Evolutionary conservation across 148 eudicot genomes (phyloP), one percentile per base, ranked within the genome.

Genomic region (Beta vulgaris): DNA sequence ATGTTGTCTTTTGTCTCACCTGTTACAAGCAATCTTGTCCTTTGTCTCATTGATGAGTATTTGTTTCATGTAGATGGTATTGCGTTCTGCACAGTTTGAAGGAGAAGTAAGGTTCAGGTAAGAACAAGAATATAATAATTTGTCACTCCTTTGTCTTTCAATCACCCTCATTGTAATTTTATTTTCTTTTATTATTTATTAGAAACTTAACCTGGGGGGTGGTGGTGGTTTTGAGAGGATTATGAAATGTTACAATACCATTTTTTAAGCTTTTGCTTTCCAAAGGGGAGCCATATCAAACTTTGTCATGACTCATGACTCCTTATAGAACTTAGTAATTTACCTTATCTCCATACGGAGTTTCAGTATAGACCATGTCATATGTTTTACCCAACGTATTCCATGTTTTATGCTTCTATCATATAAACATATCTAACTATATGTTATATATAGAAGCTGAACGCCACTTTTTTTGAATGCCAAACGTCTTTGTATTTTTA

Each of bases 21-120:
- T 12, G 26, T 42, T 55, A 32, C 14, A 32, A 60, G 35, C 67
- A 23, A 34, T 29, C 36, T 28, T 54, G 46, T 43, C 14, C 62
- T 31, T 53, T 28, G 2, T 16, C 34, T 68, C 73, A 67, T 21
- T 26, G 57, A 48, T 48, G 57, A 32, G 25, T 69, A 73, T 70
- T 68, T 64, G 75, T 69, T 54, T 39, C 68, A 31, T 80, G 66
- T 77, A 96, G 99, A 90, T 96, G 75, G 25, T 80, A 66, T 43
- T 96, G 73, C 84, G 72, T 43, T 96, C 99, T 23, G 90, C 82
- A 68, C 93, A 96, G 84, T 96, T 96, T 70, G 73, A 79, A 78
- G 99, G 99, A 77, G 93, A 91, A 85, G 97, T 96, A 76, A 65
- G 80, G 78, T 91, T 96, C 84, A 89, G 98, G 99, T 93, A 76